Conservation (phyloP, 1,139 yeast species). For the Candida neerlandica region DNA sequence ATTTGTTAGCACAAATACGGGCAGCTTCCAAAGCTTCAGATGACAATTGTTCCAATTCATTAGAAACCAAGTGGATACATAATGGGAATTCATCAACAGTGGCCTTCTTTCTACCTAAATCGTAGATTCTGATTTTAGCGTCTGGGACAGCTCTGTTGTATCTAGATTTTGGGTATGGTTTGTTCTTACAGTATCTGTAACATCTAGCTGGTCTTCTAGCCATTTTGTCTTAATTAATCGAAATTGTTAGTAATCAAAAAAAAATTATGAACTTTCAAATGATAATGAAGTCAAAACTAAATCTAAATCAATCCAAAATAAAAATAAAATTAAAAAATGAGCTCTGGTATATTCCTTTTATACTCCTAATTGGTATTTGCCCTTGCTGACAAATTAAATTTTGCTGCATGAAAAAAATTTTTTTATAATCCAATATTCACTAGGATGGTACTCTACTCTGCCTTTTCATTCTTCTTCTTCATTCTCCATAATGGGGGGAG, state of each 20-base stretch:
- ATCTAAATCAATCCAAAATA: not conserved
- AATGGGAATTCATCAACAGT: conserved; percentile 99
- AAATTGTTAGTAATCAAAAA: conserved; percentile 32
- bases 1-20: conserved; percentile 99
- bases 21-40: conserved; percentile 99
- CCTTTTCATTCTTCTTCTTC: no score
- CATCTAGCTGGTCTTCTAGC: conserved; percentile 99
- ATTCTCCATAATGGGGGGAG: no score
- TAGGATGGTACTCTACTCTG: no score
- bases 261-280: conserved; percentile 4
- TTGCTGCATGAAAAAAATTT: conserved; percentile 5
- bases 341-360: not conserved
- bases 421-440: not conserved
- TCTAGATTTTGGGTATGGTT: conserved; percentile 99
- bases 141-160: conserved; percentile 99
- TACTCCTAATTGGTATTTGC: not conserved
- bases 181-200: conserved; percentile 99
- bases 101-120: conserved; percentile 99
- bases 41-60: conserved; percentile 98
- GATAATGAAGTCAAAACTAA: not conserved
- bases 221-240: conserved; percentile 63
- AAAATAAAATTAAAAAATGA: not conserved
- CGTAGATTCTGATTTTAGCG: conserved; percentile 98
- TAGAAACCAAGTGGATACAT: conserved; percentile 98
- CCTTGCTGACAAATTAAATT: conserved; percentile 8